phyloP scores from a whole-genome alignment of 257 asterid genomes.

The Ophiorrhiza pumila region DNA sequence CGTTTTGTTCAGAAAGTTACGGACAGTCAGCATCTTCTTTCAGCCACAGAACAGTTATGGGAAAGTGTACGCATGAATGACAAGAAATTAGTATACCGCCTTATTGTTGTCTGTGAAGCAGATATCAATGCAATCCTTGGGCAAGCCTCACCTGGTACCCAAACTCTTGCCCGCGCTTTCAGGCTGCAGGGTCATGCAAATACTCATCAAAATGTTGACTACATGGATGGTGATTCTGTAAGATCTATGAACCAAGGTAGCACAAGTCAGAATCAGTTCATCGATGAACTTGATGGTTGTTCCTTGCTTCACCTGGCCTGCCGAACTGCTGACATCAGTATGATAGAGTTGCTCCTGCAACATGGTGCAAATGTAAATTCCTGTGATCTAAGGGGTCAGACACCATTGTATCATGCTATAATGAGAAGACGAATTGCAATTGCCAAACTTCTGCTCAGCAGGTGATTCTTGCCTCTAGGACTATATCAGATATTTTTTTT shows the following conservation, averaged over 20 bases:
- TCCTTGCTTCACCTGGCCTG: conserved; percentile 90
- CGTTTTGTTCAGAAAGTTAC: conserved; percentile 56
- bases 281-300: conserved; percentile 54
- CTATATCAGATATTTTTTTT: neutral
- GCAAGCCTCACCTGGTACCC: conserved; percentile 42
- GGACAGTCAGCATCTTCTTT: conserved; percentile 46
- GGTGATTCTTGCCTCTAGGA: conserved; percentile 39
- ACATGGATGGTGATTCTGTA: conserved; percentile 37
- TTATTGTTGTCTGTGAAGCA: conserved; percentile 56
- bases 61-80: conserved; percentile 71
- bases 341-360: conserved; percentile 92
- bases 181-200: conserved; percentile 32
- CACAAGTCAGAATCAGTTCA: conserved; percentile 33
- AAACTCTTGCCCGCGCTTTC: conserved; percentile 37
- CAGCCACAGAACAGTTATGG: conserved; percentile 77
- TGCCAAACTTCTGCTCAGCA: conserved; percentile 60
- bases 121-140: conserved; percentile 66
- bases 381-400: conserved; percentile 65
- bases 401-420: conserved; percentile 82
- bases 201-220: conserved; percentile 30
- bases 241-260: conserved; percentile 33
- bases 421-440: conserved; percentile 57
- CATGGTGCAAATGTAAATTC: conserved; percentile 63
- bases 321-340: conserved; percentile 80
- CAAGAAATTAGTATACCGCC: conserved; percentile 77